Evolutionary conservation across 306 rosid species (phyloP).

Genomic region (Vigna unguiculata): DNA sequence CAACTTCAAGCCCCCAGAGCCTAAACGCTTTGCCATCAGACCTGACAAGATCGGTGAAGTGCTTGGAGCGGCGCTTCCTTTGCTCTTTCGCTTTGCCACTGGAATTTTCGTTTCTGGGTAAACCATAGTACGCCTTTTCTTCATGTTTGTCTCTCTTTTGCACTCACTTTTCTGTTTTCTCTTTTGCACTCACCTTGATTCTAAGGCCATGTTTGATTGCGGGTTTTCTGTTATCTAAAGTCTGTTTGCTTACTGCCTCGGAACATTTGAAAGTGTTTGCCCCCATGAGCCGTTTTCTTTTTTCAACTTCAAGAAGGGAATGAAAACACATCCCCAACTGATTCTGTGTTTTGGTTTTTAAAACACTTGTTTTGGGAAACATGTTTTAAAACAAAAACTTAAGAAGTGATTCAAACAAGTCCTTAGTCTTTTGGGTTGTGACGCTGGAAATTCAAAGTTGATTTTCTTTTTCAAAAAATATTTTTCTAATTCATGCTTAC

Average conservation of each 20-base stretch:
- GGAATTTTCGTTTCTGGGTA: slow-evolving; percentile 91
- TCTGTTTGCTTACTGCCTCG: neutral
- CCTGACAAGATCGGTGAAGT: slow-evolving; percentile 68
- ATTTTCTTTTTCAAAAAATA: neutral
- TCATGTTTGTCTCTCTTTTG: neutral
- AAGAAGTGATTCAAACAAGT: neutral
- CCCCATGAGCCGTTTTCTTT: neutral
- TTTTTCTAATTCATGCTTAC: neutral
- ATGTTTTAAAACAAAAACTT: neutral
- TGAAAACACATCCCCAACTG: neutral
- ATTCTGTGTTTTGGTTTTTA: neutral
- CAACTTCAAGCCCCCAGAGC: slow-evolving; percentile 90
- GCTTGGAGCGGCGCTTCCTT: slow-evolving; percentile 67
- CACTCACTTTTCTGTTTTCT: neutral
- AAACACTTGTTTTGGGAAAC: neutral
- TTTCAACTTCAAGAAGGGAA: neutral
- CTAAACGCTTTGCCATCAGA: slow-evolving; percentile 74
- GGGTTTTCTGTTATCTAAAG: neutral
- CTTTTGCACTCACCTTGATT: neutral
- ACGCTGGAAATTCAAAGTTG: neutral
- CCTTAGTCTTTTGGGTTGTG: neutral
- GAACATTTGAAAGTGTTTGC: neutral
- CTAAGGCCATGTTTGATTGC: neutral
- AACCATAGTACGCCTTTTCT: neutral
- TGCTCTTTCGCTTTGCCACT: slow-evolving; percentile 79